These are phyloP conservation scores for Astrocystis sublimbata DNA, from an alignment of 495 filamentous ascomycete genomes.

Conservation along the genomic window DNA sequence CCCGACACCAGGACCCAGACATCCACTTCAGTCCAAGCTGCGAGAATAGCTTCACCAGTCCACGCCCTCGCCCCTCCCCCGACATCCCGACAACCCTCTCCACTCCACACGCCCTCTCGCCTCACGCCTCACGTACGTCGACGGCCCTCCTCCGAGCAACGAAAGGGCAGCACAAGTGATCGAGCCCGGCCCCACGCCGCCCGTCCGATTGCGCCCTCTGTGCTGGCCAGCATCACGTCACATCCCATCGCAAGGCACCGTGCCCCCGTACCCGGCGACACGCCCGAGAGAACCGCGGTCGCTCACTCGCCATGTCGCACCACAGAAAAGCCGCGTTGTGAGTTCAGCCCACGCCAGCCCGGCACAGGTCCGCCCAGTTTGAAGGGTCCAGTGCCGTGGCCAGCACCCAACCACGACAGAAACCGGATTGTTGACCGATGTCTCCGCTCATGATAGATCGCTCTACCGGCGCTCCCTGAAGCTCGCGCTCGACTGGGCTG, in stretches of 20 bases:
- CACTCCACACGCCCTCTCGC: no score
- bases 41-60: constrained; percentile 15
- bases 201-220: constrained; percentile 2
- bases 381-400: no score
- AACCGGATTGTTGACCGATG: constrained; percentile 26
- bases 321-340: constrained; percentile 48
- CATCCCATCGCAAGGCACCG: constrained; percentile 14
- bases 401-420: no score
- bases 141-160: not conserved
- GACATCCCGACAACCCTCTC: not conserved
- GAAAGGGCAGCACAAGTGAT: not conserved
- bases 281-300: constrained; percentile 7
- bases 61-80: constrained; percentile 2
- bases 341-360: constrained; percentile 26
- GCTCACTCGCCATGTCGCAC: constrained; percentile 43
- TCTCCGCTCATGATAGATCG: constrained; percentile 57
- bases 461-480: constrained; percentile 93
- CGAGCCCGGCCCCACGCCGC: no score
- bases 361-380: not conserved
- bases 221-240: not conserved
- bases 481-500: constrained; percentile 90
- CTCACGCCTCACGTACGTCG: no score
- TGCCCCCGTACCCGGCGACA: not conserved
- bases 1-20: constrained; percentile 6
- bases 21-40: not conserved